A percentile compares a stretch with the other conserved stretches of the same genome.
These are phyloP conservation scores for Quercus aquifolioides DNA, from an alignment of 306 rosid species.

Conservation along the genomic window DNA sequence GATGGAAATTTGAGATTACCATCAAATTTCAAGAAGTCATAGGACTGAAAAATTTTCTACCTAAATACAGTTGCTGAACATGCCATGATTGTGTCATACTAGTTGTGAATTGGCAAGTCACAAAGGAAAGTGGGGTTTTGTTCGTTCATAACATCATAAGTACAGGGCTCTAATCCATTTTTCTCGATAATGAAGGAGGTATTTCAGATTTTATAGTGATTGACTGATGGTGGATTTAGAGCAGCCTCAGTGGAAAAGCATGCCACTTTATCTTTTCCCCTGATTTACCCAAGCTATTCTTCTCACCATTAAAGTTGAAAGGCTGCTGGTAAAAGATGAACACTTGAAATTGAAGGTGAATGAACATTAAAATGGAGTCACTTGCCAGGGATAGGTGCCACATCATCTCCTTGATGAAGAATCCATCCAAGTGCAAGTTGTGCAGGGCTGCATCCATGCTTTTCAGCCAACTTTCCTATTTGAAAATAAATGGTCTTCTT, in stretches of 20 bases:
- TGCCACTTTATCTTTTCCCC: background rate
- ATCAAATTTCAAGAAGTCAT: no score
- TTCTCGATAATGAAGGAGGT: background rate
- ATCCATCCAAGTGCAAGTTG: conserved; percentile 73
- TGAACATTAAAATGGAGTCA: background rate
- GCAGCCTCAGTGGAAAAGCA: background rate
- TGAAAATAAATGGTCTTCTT: conserved; percentile 46
- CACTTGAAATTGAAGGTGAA: background rate
- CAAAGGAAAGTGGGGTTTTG: background rate
- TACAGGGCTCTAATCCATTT: background rate
- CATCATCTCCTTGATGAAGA: conserved; percentile 56
- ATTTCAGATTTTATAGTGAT: background rate
- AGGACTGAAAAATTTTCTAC: no score
- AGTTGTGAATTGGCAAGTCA: background rate
- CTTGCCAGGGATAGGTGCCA: conserved; percentile 71
- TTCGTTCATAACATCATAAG: background rate
- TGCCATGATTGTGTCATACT: background rate
- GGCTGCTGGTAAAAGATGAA: background rate
- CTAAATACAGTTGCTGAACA: background rate
- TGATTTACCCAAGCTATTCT: background rate
- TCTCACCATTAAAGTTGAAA: background rate
- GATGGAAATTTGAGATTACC: no score
- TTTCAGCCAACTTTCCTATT: conserved; percentile 48
- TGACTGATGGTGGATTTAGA: background rate
- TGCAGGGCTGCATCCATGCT: conserved; percentile 46